Base-by-base conservation (phyloP, 2,329 filamentous ascomycete species). In the Cercospora canescens region DNA sequence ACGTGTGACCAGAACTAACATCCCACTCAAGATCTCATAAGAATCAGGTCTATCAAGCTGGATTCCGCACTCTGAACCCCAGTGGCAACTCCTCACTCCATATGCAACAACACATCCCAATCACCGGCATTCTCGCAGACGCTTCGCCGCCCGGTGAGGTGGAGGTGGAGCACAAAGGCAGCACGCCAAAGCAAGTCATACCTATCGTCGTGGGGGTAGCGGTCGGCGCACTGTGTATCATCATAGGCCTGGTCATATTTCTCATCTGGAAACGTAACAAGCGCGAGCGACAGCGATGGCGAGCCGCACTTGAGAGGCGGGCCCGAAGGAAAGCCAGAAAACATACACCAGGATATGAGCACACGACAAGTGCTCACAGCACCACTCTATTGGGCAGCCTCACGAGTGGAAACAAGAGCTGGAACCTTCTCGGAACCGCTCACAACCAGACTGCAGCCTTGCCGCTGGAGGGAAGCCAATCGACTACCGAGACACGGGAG, bases 21-120 rank as follows among this genome's bases (percentile, higher is more conserved):
- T 14, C 3, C n/a, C 18, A 21, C 30, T n/a, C 21, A 34, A 66
- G 64, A 41, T 55, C 64, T 7, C 60, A 66, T 24, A 58, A 63
- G 26, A 66, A 66, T 28, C 64, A 66, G 37, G 64, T 66, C 12
- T 66, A 66, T n/a, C 64, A 66, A 59, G 64, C 64, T 11, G 64
- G 64, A 6, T 66, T 63, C 18, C 64, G 64, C 28, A 41, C 24
- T 1, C 14, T 66, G 34, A 66, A 66, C 9, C 54, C 64, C 26
- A 56, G 30, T 55, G 60, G 34, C 35, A 41, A 45, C 35, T 41
- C 21, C 11, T 62, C 60, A 9, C 48, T 62, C n/a, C 60, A 62
- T 26, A 62, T 62, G 60, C 60, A 62, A 9, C 50, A 62, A 50
- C 32, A 55, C 35, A 62, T 50, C 34, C 24, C 21, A n/a, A 56